Evolutionary conservation across 176 grass and related monocot genomes (phyloP), one percentile per base, ranked within the genome.

Genomic region (Rhynchospora tenuis): DNA sequence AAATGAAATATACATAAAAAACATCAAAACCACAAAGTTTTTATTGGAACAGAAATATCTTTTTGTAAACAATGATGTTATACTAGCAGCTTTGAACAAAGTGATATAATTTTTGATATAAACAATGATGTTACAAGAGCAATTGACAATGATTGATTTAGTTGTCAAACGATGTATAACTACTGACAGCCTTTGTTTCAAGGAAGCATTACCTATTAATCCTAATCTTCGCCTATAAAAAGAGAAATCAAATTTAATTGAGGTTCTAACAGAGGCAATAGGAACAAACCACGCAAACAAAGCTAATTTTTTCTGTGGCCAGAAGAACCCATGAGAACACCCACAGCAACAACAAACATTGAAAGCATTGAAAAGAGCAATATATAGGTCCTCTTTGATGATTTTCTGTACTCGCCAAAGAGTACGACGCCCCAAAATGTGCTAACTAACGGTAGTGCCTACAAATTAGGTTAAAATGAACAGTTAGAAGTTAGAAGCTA

Each of bases 321-420:
- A 72, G 97, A 87, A 9, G 97, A 99, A 90, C 91, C 97, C 97
- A 99, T 96, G 19, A 99, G 93, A 73, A 88, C 63, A 1, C 69
- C 91, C 0, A 99, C 97, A 0, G 97, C 97, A 1, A 42, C 20
- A 0, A 99, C 44, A 44, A 99, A 99, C 97, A 99, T 99, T 23
- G 83, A 89, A 31, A 99, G 29, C 97, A 99, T 96, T 70, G 83
- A 87, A 20, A 81, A 87, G 0, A 99, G 91, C 81, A 96, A 45
- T 31, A 73, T 64, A 14, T 99, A 99, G 0, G 97, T 87, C 56
- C 46, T 87, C 33, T 79, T 87, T 15, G 79, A 87, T 51, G 85
- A 87, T 52, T 73, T 87, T 50, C 85, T 82, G 56, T 87, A 83
- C 68, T 87, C 85, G 17, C 85, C 85, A 13, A 87, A 87, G 15